phyloP scores from a whole-genome alignment of 2,329 filamentous ascomycete species.

The Fusarium piperis region DNA sequence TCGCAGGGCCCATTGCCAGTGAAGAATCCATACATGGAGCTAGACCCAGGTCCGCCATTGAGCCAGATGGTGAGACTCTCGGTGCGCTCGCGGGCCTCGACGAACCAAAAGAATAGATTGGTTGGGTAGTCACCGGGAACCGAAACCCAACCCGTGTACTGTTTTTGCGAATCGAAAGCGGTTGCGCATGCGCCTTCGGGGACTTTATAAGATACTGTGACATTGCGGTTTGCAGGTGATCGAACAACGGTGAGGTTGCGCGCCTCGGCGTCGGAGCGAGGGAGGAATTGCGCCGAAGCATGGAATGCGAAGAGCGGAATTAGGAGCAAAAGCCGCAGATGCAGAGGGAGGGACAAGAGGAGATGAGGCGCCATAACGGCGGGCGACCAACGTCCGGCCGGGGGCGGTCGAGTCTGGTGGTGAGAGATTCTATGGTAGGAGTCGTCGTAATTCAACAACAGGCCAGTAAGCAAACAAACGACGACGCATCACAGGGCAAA shows the following conservation, averaged over 20 bases:
- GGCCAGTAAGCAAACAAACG: conserved; percentile 13
- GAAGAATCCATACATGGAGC: conserved; percentile 73
- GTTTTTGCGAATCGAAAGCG: conserved; percentile 70
- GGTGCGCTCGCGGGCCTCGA: conserved; percentile 55
- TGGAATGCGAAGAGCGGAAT: conserved; percentile 24
- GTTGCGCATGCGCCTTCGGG: conserved; percentile 71
- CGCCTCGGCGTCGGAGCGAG: conserved; percentile 39
- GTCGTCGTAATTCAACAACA: conserved; percentile 36
- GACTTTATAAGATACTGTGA: conserved; percentile 75
- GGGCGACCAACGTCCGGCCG: neutral
- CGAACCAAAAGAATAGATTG: conserved; percentile 63
- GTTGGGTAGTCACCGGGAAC: conserved; percentile 65
- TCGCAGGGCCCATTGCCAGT: conserved; percentile 66
- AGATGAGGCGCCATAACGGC: conserved; percentile 24
- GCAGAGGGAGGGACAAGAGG: conserved; percentile 4
- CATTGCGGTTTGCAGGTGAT: conserved; percentile 70
- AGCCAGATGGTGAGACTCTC: conserved; percentile 67
- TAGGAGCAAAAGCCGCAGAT: conserved; percentile 25
- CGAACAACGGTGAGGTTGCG: conserved; percentile 64
- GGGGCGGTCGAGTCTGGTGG: neutral
- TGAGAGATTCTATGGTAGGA: conserved; percentile 26
- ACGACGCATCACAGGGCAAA: conserved; percentile 20
- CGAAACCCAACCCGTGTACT: conserved; percentile 76
- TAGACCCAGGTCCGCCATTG: conserved; percentile 73
- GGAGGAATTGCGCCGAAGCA: conserved; percentile 47